phyloP scores from a whole-genome alignment of 305 asterid genomes.

The Solanum aculeatissimum region DNA sequence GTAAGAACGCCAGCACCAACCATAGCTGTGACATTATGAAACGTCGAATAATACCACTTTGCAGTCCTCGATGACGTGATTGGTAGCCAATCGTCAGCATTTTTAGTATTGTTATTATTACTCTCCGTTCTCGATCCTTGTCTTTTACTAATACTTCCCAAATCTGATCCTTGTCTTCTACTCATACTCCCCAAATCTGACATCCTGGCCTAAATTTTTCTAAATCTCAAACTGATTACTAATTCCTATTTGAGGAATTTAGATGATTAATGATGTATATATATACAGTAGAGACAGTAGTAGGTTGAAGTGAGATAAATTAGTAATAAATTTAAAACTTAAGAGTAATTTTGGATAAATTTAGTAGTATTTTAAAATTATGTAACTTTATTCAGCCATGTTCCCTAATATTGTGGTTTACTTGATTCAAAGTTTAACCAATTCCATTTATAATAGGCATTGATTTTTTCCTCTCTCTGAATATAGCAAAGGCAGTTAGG shows the following conservation, averaged over 20 bases:
- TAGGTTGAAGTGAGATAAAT: not conserved
- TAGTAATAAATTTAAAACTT: no score
- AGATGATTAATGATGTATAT: not conserved
- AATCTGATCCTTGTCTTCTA: not conserved
- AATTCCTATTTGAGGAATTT: not conserved
- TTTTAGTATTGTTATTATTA: not conserved
- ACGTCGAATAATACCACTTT: not conserved
- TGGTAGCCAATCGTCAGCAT: not conserved
- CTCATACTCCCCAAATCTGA: not conserved
- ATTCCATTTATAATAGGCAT: not conserved
- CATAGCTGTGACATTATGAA: not conserved
- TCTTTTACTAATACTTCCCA: not conserved
- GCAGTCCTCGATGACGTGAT: not conserved
- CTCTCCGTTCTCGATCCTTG: not conserved
- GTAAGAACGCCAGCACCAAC: not conserved
- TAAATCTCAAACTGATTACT: not conserved
- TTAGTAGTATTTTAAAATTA: not conserved
- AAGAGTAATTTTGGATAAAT: not conserved
- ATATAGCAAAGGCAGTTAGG: no score
- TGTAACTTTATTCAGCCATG: not conserved
- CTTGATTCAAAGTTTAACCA: not conserved
- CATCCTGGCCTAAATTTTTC: not conserved
- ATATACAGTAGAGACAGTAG: not conserved
- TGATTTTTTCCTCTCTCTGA: no score
- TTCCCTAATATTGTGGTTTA: not conserved